Conservation (phyloP, 148 eudicot genomes). For the Chenopodium album region DNA sequence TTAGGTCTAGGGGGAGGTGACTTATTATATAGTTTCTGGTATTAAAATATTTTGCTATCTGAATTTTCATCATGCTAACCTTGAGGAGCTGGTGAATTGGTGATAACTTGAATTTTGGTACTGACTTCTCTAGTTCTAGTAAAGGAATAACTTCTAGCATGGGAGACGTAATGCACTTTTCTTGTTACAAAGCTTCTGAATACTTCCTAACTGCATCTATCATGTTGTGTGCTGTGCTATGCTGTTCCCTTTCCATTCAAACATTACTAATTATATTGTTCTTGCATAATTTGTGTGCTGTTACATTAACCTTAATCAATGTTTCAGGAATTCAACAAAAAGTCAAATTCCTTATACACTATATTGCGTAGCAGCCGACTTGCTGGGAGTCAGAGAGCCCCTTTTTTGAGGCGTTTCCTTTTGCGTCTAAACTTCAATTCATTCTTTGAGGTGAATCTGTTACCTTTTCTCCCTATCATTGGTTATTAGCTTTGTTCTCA, state of each 20-base stretch:
- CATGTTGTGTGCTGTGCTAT: not conserved
- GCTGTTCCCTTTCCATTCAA: not conserved
- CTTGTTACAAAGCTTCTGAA: not conserved
- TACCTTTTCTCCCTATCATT: not conserved
- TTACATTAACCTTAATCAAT: not conserved
- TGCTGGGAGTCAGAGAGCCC: slow-evolving; percentile 99
- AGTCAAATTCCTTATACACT: slow-evolving; percentile 90
- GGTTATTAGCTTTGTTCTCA: not conserved
- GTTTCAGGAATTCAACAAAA: slow-evolving; percentile 89
- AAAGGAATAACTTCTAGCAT: not conserved
- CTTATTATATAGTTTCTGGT: not conserved
- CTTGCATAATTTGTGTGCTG: not conserved
- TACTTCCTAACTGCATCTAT: not conserved
- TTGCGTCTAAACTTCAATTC: slow-evolving; percentile 91
- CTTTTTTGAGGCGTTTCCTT: slow-evolving; percentile 94
- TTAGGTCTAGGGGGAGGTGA: not conserved
- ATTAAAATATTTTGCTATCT: not conserved
- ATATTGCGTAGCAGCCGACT: slow-evolving; percentile 96
- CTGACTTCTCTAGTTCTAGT: not conserved
- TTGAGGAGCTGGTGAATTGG: not conserved
- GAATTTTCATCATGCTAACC: not conserved
- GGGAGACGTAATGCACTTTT: not conserved
- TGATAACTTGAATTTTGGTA: not conserved
- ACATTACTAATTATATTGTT: not conserved
- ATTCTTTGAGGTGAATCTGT: slow-evolving; percentile 77